A percentile compares a stretch with the other conserved stretches of the same genome.
phyloP scores from a whole-genome alignment of 352 stramenopile genomes.

The Phytophthora palmivora region DNA sequence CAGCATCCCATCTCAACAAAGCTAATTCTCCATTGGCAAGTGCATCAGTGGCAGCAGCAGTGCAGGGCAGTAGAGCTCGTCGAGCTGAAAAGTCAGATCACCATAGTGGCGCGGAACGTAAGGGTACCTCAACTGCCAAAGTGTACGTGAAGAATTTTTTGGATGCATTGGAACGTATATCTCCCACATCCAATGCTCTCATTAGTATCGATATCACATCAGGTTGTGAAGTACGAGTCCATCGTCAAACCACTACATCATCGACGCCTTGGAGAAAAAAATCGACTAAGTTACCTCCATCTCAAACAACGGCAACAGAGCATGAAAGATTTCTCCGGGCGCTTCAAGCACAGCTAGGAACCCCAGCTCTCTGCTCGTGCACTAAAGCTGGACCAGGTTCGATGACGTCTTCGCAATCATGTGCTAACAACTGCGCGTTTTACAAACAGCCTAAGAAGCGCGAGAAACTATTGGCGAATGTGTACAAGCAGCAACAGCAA shows the following conservation, averaged over 20 bases:
- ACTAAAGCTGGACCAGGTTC: constrained; percentile 15
- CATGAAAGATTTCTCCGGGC: constrained; percentile 59
- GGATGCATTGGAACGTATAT: background rate
- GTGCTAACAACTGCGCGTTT: constrained; percentile 77
- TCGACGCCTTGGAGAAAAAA: constrained; percentile 69
- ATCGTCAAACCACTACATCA: constrained; percentile 43
- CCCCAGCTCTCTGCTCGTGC: constrained; percentile 67
- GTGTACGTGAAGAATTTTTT: constrained; percentile 12
- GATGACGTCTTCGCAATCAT: constrained; percentile 27
- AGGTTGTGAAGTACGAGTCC: constrained; percentile 42
- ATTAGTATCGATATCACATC: constrained; percentile 47
- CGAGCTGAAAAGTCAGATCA: background rate
- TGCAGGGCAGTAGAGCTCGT: constrained; percentile 18
- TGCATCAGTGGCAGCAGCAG: constrained; percentile 16
- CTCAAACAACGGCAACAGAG: constrained; percentile 10
- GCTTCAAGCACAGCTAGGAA: constrained; percentile 55
- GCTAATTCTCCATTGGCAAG: constrained; percentile 17
- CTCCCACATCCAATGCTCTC: constrained; percentile 9
- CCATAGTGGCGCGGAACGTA: background rate
- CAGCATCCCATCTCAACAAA: constrained; percentile 1
- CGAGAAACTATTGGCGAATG: constrained; percentile 55
- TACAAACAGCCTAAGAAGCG: constrained; percentile 73
- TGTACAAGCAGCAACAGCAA: constrained; percentile 70
- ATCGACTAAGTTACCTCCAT: constrained; percentile 7
- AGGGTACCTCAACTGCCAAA: constrained; percentile 10